Base-by-base conservation (phyloP, 148 eudicot genomes). In the Spergularia bocconei region DNA sequence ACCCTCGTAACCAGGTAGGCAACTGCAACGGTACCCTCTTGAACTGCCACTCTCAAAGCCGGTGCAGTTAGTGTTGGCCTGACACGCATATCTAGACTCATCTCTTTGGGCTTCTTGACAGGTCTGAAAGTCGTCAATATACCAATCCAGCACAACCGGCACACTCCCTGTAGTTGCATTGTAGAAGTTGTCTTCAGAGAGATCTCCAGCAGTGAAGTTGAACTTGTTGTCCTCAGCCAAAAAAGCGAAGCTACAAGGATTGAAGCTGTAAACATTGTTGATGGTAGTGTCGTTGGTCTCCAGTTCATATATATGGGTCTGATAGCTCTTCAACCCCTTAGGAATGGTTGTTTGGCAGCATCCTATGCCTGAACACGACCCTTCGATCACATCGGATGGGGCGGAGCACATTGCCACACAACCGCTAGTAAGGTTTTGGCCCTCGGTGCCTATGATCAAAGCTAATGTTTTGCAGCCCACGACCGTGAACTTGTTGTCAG, bases 291-390 rank as follows among this genome's bases (percentile, higher is more conserved):
- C 1, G 10, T 53, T 3, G 0, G 0, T 4, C 67, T 5, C 0
- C 0, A 23, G 9, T 64, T 8, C 4, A 0, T 0, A 10, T 57
- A 81, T 3, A 0, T 6, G 10, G 48, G 48, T 44, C 48, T 44
- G 48, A 44, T 44, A 44, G 48, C 48, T 23, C n/a, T 84, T 70
- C 11, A 84, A 14, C 0, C 89, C 91, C 58, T 76, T 82, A 1
- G 85, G 84, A 2, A 87, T 69, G 7, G 80, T 51, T 1, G 81
- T 81, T 81, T 84, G 89, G 69, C 93, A 85, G 25, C 93, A 89
- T 6, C 89, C 91, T 0, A n/a, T 78, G 0, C 89, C 90, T 0
- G 80, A 66, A 70, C 93, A 89, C 2, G 53, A 71, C 6, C 87
- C 89, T 13, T 76, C 71, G 0, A 58, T 15, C 20, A 87, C 74